Base-by-base conservation (phyloP, 371 early-diverging fungal genomes). In the Lichtheimia ramosa region DNA sequence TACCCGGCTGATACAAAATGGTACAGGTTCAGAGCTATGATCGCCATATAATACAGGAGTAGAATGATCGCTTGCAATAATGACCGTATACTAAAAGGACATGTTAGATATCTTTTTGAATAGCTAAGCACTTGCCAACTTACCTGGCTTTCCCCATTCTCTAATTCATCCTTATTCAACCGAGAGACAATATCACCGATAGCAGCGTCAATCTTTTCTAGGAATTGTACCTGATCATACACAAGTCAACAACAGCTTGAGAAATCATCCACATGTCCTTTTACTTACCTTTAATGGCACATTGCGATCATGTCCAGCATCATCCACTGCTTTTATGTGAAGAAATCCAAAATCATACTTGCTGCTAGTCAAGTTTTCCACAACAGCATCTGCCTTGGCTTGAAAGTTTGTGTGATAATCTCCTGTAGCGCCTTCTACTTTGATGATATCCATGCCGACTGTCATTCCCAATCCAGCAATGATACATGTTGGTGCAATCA, bases 401-500 rank as follows among this genome's bases (percentile, higher is more conserved):
- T 68, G 16, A 34, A 82, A 73, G 43, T 77, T 54, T 3, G 83
- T 75, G 40, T 59, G 61, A 53, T 78, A 83, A 58, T 83, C 83
- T 3, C 83, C 83, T 2, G 83, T 82, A 2, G 83, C 83, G 24
- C 83, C 83, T 7, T 61, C 63, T 2, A 79, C 79, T n/a, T 57
- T 7, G 1, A 79, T 34, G 12, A 75, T 59, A 56, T 79, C 69
- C 78, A 83, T 72, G 13, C 75, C 78, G 8, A 78, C 62, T 16
- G 81, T 73, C 74, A 68, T 71, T 3, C 80, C 80, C 52, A 79
- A 57, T 20, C 83, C 83, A 6, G 83, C 81, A 60, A 83, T 83
- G 18, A 83, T 83, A 50, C 83, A 79, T 1, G 83, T 83, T 1
- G 83, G 83, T 12, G 83, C 83, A 55, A 83, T 83, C 55, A 83